Evolutionary conservation across 2,329 filamentous ascomycete genomes (phyloP), one percentile per base, ranked within the genome.

Genomic region (Penicillium sp.): DNA sequence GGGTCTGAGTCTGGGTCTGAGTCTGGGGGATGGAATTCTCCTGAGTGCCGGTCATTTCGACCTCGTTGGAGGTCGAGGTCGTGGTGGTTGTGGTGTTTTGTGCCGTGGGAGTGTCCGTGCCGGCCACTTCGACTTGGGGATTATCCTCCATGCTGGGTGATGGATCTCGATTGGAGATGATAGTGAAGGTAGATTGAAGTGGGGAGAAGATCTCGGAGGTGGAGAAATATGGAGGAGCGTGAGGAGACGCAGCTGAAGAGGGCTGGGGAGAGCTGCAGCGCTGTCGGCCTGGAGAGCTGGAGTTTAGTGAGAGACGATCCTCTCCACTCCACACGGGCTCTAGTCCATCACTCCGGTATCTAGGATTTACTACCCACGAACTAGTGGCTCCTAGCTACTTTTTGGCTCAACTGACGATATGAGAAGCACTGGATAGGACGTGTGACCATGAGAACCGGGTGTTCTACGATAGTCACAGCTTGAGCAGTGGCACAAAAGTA

Each of bases 11-110:
- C 11, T 32, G 29, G 5, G 29, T 32, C 29, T 32, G 29, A 40
- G 51, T 32, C 26, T 55, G 55, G 12, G 47, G 18, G 37, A 53
- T 49, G 12, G 32, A 32, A 42, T 54, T 44, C 12, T 55, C 52
- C 8, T 55, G 52, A 11, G 53, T 52, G 12, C 49, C 55, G 13
- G 48, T 47, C 59, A 66, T 65, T 38, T 64, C 59, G 6, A 62
- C 54, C 48, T 67, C 63, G 24, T 50, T 50, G 25, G 38, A 50
- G 24, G 48, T 45, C 24, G 37, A 50, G 13, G 40, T 8, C 12
- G 70, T 45, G 26, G 37, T 51, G 13, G 40, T 7, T 13, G 70
- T 44, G 4, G 33, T 49, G 36, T 36, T 32, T 39, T 49, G 42
- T 11, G 36, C 12, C 5, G 35, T 24, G 11, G 44, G 13, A 2